These are phyloP conservation scores for Backusella macrospora DNA, from an alignment of 192 early-diverging fungal genomes.

Conservation along the genomic window DNA sequence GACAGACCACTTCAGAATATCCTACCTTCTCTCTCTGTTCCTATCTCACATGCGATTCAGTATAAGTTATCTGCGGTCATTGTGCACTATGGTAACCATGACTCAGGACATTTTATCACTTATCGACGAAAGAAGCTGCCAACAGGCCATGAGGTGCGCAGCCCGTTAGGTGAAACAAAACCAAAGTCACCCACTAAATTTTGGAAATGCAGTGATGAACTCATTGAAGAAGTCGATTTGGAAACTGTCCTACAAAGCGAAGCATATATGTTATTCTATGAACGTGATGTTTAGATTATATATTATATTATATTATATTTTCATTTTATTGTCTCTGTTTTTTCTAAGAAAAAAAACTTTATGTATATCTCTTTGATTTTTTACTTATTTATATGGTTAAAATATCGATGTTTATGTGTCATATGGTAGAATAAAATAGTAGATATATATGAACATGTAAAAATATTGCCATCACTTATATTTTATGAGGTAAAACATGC, in stretches of 20 bases:
- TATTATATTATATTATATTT: background rate
- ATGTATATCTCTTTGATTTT: background rate
- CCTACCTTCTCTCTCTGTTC: conserved; percentile 21
- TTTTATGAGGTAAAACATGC: background rate
- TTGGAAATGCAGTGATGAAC: conserved; percentile 75
- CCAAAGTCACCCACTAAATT: conserved; percentile 46
- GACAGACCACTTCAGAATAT: conserved; percentile 23
- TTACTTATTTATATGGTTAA: background rate
- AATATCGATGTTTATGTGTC: background rate
- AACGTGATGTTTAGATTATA: conserved; percentile 45
- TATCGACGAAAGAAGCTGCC: conserved; percentile 69
- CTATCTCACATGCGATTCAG: conserved; percentile 32
- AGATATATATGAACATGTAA: too few relatives aligned
- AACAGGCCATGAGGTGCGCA: conserved; percentile 37
- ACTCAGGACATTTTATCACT: conserved; percentile 90
- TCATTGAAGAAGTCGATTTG: conserved; percentile 67
- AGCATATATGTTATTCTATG: conserved; percentile 80
- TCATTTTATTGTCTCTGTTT: background rate
- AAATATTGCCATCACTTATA: too few relatives aligned
- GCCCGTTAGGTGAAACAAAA: conserved; percentile 15
- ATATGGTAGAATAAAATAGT: background rate
- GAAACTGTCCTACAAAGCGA: conserved; percentile 65
- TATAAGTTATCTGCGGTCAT: conserved; percentile 83
- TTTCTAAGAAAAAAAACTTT: background rate
- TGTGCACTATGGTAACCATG: conserved; percentile 83